These are phyloP conservation scores for Casuarina cunninghamiana DNA, from an alignment of 306 rosid genomes.

Conservation along the genomic window DNA sequence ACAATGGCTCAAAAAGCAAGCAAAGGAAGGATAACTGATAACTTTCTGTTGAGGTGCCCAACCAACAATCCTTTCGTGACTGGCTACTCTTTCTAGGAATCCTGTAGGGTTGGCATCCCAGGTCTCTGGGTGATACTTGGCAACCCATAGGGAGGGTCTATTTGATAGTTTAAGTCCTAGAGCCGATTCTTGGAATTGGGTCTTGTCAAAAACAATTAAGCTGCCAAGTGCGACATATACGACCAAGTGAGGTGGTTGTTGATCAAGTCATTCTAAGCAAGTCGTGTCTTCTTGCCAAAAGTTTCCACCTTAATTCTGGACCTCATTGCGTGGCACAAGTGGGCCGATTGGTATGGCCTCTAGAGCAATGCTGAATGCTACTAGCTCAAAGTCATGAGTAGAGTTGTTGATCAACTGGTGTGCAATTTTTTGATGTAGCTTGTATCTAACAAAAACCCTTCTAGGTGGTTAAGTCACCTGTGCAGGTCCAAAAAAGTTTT, in stretches of 20 bases:
- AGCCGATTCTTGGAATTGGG: slow-evolving; percentile 25
- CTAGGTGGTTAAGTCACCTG: slow-evolving; percentile 1
- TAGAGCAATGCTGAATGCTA: slow-evolving; percentile 25
- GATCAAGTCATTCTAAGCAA: no score
- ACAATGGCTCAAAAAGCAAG: slow-evolving; percentile 45
- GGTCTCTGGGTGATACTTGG: no score
- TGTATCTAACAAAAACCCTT: not conserved
- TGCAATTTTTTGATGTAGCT: slow-evolving; percentile 2
- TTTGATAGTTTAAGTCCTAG: not conserved
- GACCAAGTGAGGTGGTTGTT: slow-evolving; percentile 20
- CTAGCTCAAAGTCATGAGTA: no score
- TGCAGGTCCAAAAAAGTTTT: slow-evolving; percentile 14
- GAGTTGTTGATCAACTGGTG: slow-evolving; percentile 42
- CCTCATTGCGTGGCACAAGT: slow-evolving; percentile 16
- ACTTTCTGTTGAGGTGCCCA: slow-evolving; percentile 22
- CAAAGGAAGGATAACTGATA: slow-evolving; percentile 37
- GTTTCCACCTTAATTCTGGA: slow-evolving; percentile 7
- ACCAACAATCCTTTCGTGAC: no score
- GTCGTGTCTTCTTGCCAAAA: slow-evolving; percentile 25
- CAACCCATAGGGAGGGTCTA: no score
- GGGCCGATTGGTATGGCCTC: slow-evolving; percentile 38
- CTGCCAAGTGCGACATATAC: slow-evolving; percentile 29
- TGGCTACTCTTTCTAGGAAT: no score
- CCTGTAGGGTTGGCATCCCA: no score
- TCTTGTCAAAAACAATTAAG: not conserved